Conservation (phyloP, 1,284 basidiomycete genomes). For the Trichosporon coremiiforme region DNA sequence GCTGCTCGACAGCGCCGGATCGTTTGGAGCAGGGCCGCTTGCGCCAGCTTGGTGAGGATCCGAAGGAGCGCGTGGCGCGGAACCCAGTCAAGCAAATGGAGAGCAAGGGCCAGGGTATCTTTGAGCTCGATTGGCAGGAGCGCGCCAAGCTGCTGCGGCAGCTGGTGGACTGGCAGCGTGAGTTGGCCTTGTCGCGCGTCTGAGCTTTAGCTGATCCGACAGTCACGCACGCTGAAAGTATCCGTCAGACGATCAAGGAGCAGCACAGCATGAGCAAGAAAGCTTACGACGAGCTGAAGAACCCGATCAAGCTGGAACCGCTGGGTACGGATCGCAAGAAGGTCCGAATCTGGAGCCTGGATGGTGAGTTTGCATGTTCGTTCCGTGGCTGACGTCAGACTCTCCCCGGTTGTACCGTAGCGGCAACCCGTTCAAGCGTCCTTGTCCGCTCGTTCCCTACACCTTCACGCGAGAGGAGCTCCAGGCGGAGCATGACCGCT, state of each 20-base stretch:
- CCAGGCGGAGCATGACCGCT: constrained; percentile 33
- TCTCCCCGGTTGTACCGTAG: constrained; percentile 52
- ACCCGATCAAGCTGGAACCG: constrained; percentile 37
- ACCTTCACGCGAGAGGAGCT: constrained; percentile 41
- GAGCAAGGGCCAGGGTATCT: constrained; percentile 43
- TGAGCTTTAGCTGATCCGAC: constrained; percentile 9
- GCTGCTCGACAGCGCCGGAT: constrained; percentile 39
- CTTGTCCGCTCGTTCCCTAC: constrained; percentile 46
- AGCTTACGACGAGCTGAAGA: constrained; percentile 20
- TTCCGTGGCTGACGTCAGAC: constrained; percentile 31
- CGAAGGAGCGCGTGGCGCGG: constrained; percentile 30
- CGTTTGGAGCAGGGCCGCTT: constrained; percentile 42
- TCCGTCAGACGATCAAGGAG: constrained; percentile 46
- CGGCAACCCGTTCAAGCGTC: constrained; percentile 56
- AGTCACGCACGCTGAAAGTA: constrained; percentile 48
- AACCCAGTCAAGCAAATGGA: constrained; percentile 46
- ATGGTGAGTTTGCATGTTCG: constrained; percentile 40
- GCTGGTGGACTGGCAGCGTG: constrained; percentile 56
- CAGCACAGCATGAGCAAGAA: constrained; percentile 33
- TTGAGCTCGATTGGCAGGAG: constrained; percentile 52
- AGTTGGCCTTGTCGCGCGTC: constrained; percentile 22
- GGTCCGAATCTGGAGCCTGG: constrained; percentile 53
- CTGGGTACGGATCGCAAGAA: constrained; percentile 50
- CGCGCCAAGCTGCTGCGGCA: constrained; percentile 49
- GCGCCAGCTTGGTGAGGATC: constrained; percentile 42